Percentiles rank a stretch among this genome's conserved stretches.
These are phyloP conservation scores for Triadica sebifera DNA, from an alignment of 345 rosid species.

Conservation along the genomic window DNA sequence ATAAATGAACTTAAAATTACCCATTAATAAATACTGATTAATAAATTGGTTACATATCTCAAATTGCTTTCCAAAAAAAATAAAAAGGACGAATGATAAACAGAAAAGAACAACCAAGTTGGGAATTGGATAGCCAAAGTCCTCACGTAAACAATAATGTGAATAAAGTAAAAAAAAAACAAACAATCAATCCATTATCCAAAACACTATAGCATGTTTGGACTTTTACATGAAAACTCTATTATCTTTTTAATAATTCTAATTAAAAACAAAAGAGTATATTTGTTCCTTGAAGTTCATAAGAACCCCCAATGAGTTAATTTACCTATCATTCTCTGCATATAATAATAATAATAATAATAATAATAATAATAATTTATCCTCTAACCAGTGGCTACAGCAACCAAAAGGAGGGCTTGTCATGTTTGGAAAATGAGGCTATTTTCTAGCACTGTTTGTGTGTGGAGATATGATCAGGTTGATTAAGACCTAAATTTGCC, in stretches of 20 bases:
- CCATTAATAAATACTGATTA: not conserved
- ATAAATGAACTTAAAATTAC: too few species aligned
- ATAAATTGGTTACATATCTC: not conserved
- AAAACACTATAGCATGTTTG: not conserved
- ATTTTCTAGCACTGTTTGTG: too few species aligned
- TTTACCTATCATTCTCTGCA: too few species aligned
- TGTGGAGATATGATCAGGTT: not conserved
- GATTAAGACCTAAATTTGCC: slow-evolving; percentile 6
- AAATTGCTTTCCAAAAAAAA: slow-evolving; percentile 5
- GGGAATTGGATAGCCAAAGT: not conserved
- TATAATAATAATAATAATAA: not conserved
- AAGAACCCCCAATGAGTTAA: too few species aligned
- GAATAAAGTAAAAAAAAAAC: not conserved
- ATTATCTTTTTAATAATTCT: not conserved
- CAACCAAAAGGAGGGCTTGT: not conserved
- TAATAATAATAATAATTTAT: not conserved
- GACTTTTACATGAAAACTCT: not conserved
- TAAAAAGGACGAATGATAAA: not conserved
- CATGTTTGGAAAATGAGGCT: not conserved
- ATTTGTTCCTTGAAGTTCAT: not conserved
- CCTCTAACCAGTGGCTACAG: not conserved
- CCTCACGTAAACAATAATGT: not conserved
- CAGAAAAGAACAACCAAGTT: not conserved
- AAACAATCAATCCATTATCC: not conserved
- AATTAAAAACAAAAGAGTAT: not conserved